Percentiles rank a stretch among this genome's conserved stretches.
Conservation (phyloP, 306 rosid species). For the Luffa acutangula region DNA sequence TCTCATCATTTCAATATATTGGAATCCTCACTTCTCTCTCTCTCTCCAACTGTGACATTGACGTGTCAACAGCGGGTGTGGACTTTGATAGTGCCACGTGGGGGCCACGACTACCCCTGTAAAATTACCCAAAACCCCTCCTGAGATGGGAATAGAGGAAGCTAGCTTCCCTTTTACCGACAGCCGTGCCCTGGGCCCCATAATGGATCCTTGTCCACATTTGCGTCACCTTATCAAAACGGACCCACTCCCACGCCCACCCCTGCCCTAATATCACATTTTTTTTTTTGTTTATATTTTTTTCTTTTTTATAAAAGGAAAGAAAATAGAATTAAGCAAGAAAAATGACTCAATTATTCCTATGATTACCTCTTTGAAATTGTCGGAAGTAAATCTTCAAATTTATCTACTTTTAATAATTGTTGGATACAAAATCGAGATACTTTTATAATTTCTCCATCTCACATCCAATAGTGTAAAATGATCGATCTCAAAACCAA, state of each 20-base stretch:
- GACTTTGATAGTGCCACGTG: conserved; percentile 18
- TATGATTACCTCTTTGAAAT: no score
- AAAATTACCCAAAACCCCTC: not conserved
- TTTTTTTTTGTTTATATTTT: not conserved
- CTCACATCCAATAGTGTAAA: no score
- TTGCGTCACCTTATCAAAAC: not conserved
- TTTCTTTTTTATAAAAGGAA: no score
- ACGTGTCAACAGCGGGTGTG: conserved; percentile 39
- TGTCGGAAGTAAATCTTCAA: no score
- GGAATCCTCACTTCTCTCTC: conserved; percentile 16
- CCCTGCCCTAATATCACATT: not conserved
- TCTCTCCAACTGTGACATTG: conserved; percentile 16
- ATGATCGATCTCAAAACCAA: no score
- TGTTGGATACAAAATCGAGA: no score
- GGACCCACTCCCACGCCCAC: not conserved
- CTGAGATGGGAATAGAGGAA: not conserved
- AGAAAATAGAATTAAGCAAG: no score
- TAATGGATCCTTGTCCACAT: conserved; percentile 12
- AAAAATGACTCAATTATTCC: no score
- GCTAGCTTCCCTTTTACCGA: conserved; percentile 48
- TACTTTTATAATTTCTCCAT: no score
- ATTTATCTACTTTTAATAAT: no score
- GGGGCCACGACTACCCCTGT: not conserved
- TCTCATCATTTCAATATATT: conserved; percentile 13
- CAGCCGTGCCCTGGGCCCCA: conserved; percentile 26